Conservation (phyloP, 2,329 filamentous ascomycete genomes). For the Coleophoma eucalyptorum region DNA sequence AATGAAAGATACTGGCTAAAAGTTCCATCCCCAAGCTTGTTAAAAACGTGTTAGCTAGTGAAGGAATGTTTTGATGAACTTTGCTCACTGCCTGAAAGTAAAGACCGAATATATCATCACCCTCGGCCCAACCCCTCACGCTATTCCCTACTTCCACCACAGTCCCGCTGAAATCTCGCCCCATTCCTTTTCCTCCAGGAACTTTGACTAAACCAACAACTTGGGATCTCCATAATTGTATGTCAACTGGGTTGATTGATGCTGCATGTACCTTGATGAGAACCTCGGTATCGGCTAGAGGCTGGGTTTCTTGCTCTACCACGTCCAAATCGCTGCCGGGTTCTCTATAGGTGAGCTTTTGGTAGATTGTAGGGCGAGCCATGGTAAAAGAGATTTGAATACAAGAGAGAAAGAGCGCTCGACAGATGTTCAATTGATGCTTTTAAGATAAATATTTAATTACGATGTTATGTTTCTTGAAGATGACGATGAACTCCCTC, state of each 20-base stretch:
- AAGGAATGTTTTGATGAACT: too few relatives aligned
- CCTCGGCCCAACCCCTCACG: conserved; percentile 27
- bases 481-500: too few relatives aligned
- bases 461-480: too few relatives aligned
- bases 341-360: conserved; percentile 1
- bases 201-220: conserved; percentile 15
- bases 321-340: conserved; percentile 9
- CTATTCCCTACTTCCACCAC: conserved; percentile 29
- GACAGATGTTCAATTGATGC: too few relatives aligned
- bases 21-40: conserved; percentile 23
- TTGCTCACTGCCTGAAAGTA: conserved; percentile 19
- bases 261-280: conserved; percentile 22
- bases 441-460: too few relatives aligned
- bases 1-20: conserved; percentile 24
- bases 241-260: conserved; percentile 26
- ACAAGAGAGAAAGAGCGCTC: neutral
- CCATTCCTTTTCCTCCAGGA: conserved; percentile 24
- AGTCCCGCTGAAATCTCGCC: conserved; percentile 24
- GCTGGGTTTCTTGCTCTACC: conserved; percentile 16
- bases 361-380: conserved; percentile 11
- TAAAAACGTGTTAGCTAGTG: neutral
- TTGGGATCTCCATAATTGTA: conserved; percentile 22
- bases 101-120: conserved; percentile 32
- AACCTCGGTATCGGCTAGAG: conserved; percentile 19
- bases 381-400: conserved; percentile 4